A percentile compares a stretch with the other conserved stretches of the same genome.
phyloP scores from a whole-genome alignment of 768 basidiomycete species.

The Lentinula boryana region DNA sequence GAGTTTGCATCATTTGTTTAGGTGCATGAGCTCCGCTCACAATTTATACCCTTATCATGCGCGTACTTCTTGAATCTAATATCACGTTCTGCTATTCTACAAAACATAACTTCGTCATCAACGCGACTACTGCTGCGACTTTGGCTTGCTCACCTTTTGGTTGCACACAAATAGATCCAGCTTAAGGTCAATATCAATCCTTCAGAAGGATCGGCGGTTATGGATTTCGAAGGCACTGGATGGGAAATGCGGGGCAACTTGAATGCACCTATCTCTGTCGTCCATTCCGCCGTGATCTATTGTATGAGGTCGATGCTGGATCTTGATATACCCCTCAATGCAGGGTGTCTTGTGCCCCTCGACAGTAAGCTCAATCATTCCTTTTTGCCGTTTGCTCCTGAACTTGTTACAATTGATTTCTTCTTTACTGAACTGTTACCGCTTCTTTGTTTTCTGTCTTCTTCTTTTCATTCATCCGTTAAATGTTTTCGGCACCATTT shows the following conservation, averaged over 20 bases:
- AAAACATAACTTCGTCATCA: background rate
- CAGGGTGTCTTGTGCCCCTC: slow-evolving; percentile 86
- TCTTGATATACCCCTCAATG: slow-evolving; percentile 86
- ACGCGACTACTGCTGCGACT: background rate
- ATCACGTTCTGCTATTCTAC: background rate
- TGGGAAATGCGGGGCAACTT: slow-evolving; percentile 81
- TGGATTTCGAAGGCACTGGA: slow-evolving; percentile 84
- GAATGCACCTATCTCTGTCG: slow-evolving; percentile 81
- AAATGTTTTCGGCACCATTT: background rate
- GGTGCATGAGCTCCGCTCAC: background rate
- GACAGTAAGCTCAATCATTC: slow-evolving; percentile 42
- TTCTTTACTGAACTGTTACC: background rate
- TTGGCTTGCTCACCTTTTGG: background rate
- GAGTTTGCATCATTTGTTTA: slow-evolving; percentile 14
- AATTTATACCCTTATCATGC: background rate
- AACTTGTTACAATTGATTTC: background rate
- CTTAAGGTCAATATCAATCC: slow-evolving; percentile 76
- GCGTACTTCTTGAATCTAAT: background rate
- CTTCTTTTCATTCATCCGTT: background rate
- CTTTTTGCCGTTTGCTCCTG: background rate
- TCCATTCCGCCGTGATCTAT: slow-evolving; percentile 84
- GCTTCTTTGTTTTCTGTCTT: background rate
- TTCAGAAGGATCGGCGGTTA: slow-evolving; percentile 64
- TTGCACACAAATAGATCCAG: slow-evolving; percentile 43
- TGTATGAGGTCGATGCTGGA: slow-evolving; percentile 86